These are phyloP conservation scores for Mycosphaerella sp. DNA, from an alignment of 2,329 filamentous ascomycete species.

Conservation along the genomic window DNA sequence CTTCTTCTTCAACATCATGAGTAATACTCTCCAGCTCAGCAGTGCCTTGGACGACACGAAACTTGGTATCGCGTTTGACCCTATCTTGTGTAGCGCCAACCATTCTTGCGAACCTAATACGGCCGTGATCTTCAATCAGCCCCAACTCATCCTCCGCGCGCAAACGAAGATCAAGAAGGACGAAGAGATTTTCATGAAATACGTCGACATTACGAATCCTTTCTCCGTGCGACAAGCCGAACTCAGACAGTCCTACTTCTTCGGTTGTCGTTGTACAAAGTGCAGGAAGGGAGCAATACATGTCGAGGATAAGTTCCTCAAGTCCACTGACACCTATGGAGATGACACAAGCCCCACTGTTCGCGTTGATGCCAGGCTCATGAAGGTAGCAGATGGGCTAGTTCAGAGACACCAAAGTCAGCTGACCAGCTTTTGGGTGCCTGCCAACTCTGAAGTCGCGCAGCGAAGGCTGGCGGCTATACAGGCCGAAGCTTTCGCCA, in stretches of 20 bases:
- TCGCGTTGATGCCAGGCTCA: conserved; percentile 22
- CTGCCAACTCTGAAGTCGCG: conserved; percentile 14
- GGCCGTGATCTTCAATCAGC: conserved; percentile 51
- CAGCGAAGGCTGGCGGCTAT: conserved; percentile 23
- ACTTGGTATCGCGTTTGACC: conserved; percentile 54
- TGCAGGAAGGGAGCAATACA: conserved; percentile 38
- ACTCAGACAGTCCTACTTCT: conserved; percentile 52
- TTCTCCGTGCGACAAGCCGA: conserved; percentile 47
- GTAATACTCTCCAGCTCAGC: conserved; percentile 54
- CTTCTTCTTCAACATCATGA: conserved; percentile 41
- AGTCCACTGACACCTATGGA: conserved; percentile 9
- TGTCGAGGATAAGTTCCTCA: conserved; percentile 40
- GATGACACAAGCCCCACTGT: conserved; percentile 22
- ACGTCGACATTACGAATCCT: conserved; percentile 53
- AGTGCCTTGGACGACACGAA: conserved; percentile 49
- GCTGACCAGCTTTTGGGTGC: conserved; percentile 18
- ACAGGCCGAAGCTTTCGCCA: conserved; percentile 26
- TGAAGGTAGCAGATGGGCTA: conserved; percentile 20
- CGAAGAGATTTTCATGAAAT: conserved; percentile 56
- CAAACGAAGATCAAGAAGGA: conserved; percentile 47
- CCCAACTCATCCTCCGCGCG: conserved; percentile 46
- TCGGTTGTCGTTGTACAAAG: conserved; percentile 50
- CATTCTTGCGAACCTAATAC: conserved; percentile 59
- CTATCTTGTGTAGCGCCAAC: conserved; percentile 50
- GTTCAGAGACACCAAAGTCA: conserved; percentile 22